Base-by-base conservation (phyloP, 441 rosid species). In the Melianthus villosus region DNA sequence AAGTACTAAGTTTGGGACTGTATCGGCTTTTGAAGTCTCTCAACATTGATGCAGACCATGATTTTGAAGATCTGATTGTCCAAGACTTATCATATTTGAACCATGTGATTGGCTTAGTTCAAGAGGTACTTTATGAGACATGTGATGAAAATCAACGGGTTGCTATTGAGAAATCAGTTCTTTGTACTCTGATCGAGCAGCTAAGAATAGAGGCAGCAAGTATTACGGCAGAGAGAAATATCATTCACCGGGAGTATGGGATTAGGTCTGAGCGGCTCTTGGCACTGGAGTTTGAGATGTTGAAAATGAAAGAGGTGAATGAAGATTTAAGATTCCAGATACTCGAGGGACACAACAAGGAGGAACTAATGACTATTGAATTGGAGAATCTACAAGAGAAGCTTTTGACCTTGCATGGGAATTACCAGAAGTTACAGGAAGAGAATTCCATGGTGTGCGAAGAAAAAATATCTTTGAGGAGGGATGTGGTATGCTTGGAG, bases 121-220 rank as follows among this genome's bases (percentile, higher is more conserved):
- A 14, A 76, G 68, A 48, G 26, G 66, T 31, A 73, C 75, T 34
- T 51, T 79, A 53, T 51, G 48, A 22, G 16, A 62, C 55, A 37
- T 54, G 61, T 54, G 77, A 73, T 53, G 79, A 69, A 57, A 68
- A 40, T 53, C 77, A 71, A 22, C 51, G 51, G 36, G n/a, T 63
- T 76, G 43, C 44, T 69, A 37, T 79, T 49, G 91, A 76, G 67
- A 79, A 79, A 54, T 68, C 69, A 0, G 73, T 79, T 57, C 55
- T 79, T 14, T 46, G 64, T 44, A 63, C 77, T 54, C 45, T 79
- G 19, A 59, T 76, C 19, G 55, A 44, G 42, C 73, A 67, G 14
- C 46, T 64, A 9, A 49, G 59, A 14, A 44, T 66, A 27, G 73
- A 67, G 8, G 64, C 75, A 35, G 62, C 51, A 17, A 62, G 67